phyloP scores from a whole-genome alignment of 768 basidiomycete species.

The Rhizopogon roseolus region DNA sequence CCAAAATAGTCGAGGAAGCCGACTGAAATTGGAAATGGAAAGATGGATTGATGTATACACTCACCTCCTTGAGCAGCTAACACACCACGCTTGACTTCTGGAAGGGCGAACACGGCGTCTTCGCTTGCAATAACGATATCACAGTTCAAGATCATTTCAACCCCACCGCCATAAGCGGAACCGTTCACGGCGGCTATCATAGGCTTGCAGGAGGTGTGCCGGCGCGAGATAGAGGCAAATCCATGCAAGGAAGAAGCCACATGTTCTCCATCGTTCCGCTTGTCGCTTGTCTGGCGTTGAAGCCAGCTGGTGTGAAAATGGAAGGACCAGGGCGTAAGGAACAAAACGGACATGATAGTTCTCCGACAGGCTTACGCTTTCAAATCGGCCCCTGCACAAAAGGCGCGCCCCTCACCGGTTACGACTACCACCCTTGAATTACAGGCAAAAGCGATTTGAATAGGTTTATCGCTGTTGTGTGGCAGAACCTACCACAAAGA shows the following conservation, averaged over 20 bases:
- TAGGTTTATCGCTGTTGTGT: not conserved
- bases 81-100: constrained; percentile 77
- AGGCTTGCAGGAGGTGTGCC: constrained; percentile 58
- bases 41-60: constrained; percentile 12
- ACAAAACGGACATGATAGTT: not conserved
- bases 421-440: constrained; percentile 62
- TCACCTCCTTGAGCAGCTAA: constrained; percentile 67
- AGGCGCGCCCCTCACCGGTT: constrained; percentile 67
- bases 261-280: constrained; percentile 38
- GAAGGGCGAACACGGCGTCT: constrained; percentile 66
- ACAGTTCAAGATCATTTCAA: constrained; percentile 69
- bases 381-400: constrained; percentile 80
- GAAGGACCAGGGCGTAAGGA: not conserved
- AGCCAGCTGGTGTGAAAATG: constrained; percentile 48
- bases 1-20: not conserved
- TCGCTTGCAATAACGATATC: constrained; percentile 69
- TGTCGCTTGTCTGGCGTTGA: constrained; percentile 40
- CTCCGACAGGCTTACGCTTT: constrained; percentile 46
- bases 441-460: not conserved
- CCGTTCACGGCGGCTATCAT: constrained; percentile 80
- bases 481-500: constrained; percentile 56
- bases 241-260: constrained; percentile 43
- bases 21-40: not conserved
- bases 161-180: constrained; percentile 63
- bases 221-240: constrained; percentile 70